phyloP scores from a whole-genome alignment of 2,329 filamentous ascomycete genomes.

The Escovopsis sp. region DNA sequence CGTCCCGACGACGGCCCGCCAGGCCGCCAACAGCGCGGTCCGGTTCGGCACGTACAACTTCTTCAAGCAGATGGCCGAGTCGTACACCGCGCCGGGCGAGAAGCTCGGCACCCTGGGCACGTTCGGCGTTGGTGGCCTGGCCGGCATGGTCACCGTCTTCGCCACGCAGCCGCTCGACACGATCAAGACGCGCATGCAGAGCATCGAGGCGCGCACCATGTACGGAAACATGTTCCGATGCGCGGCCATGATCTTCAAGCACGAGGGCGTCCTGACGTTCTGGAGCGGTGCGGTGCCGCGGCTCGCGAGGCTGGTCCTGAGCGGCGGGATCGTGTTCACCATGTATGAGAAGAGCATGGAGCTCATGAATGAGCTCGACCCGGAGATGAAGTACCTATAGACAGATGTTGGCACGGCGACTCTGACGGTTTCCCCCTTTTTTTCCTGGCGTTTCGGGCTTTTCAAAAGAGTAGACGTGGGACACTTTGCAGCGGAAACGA shows the following conservation, averaged over 20 bases:
- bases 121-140: constrained; percentile 78
- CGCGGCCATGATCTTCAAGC: constrained; percentile 65
- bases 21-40: constrained; percentile 86
- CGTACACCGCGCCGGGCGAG: constrained; percentile 85
- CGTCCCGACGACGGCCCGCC: constrained; percentile 82
- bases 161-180: constrained; percentile 69
- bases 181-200: constrained; percentile 97
- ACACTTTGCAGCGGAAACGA: no score
- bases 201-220: constrained; percentile 61
- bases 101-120: constrained; percentile 80
- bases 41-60: constrained; percentile 85
- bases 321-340: constrained; percentile 93
- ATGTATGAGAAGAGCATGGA: constrained; percentile 99
- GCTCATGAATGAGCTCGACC: constrained; percentile 63
- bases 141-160: constrained; percentile 81
- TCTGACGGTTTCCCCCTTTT: no score
- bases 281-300: constrained; percentile 89
- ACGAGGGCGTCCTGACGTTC: constrained; percentile 79
- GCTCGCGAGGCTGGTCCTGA: constrained; percentile 70
- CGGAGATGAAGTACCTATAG: constrained; percentile 67
- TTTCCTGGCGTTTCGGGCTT: constrained; percentile 6
- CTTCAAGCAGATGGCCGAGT: constrained; percentile 78
- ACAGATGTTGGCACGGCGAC: not conserved
- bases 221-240: constrained; percentile 87
- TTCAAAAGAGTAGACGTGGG: no score